Base-by-base conservation (phyloP, 345 rosid genomes). In the Eucalyptus pauciflora region DNA sequence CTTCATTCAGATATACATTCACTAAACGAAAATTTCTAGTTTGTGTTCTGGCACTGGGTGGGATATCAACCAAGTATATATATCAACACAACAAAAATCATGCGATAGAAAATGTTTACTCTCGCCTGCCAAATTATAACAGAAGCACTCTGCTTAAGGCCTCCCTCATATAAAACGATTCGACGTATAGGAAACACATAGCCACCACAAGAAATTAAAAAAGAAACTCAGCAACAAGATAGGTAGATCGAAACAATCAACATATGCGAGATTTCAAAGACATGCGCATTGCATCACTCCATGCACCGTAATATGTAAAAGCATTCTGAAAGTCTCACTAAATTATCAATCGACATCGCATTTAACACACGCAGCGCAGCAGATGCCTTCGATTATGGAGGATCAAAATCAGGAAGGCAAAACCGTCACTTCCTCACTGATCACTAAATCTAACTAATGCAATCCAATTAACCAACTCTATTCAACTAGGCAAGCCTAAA, bases 121-220 rank as follows among this genome's bases (percentile, higher is more conserved):
- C 46, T 71, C 3, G 14, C 81, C 0, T 2, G 12, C 81, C 8
- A 71, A 71, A 46, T 71, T 5, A 37, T 18, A 37, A 71, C 25
- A 71, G 81, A 71, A 71, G 0, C 46, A 37, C 46, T 71, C 45
- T 1, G 0, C 3, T 71, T 33, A 37, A 71, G 81, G 45, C 46
- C 46, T 20, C 25, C 81, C 46, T 71, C 45, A 13, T 1, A 33
- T 71, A 37, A 20, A n/a, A 71, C 27, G 2, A 71, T 18, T 71
- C 8, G 1, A 71, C 46, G 0, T 37, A 37, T 71, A 18, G 46
- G 3, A 18, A 37, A 71, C 46, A 71, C 10, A 37, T 1, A 0
- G 46, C 25, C 81, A 37, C 46, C 46, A 5, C 46, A 5, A 18
- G 27, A 71, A 71, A 71, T 71, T 71, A 18, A 37, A 37, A 71